Percentiles rank a stretch among this genome's conserved stretches.
Evolutionary conservation across 352 stramenopile genomes (phyloP).

Genomic region (Phytophthora agathidicida): DNA sequence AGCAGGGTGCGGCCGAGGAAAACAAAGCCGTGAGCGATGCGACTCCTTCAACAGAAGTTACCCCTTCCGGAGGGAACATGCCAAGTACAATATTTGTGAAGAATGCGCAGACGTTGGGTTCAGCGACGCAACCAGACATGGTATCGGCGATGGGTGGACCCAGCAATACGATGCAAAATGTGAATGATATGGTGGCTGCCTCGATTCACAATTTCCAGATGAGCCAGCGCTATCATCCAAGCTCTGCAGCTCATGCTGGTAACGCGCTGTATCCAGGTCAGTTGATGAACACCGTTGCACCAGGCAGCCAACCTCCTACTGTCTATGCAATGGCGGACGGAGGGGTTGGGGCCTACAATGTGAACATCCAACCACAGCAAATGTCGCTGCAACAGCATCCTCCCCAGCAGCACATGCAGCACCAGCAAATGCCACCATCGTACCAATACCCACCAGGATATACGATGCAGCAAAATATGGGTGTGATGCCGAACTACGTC

Average conservation of each 20-base stretch:
- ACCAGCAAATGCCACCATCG: conserved; percentile 23
- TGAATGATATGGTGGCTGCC: conserved; percentile 70
- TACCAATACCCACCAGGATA: conserved; percentile 53
- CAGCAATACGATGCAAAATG: conserved; percentile 48
- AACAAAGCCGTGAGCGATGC: conserved; percentile 17
- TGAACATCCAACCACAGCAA: conserved; percentile 38
- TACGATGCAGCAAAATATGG: conserved; percentile 49
- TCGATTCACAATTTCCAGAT: conserved; percentile 83
- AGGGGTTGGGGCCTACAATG: conserved; percentile 34
- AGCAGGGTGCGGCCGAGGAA: conserved; percentile 23
- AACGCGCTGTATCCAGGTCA: conserved; percentile 36
- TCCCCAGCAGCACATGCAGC: conserved; percentile 25
- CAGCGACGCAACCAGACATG: conserved; percentile 29
- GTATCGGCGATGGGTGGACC: conserved; percentile 16
- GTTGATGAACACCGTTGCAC: conserved; percentile 20
- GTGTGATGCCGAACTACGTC: conserved; percentile 57
- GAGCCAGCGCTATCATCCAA: conserved; percentile 62
- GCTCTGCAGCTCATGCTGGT: conserved; percentile 17
- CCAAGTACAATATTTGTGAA: conserved; percentile 34
- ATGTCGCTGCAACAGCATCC: conserved; percentile 23
- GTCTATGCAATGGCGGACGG: conserved; percentile 58
- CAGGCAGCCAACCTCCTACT: conserved; percentile 24
- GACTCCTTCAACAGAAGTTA: conserved; percentile 5
- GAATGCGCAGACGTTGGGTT: conserved; percentile 19
- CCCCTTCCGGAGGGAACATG: conserved; percentile 20